Evolutionary conservation across 768 basidiomycete genomes (phyloP).

Genomic region (Rhodotorula taiwanensis): DNA sequence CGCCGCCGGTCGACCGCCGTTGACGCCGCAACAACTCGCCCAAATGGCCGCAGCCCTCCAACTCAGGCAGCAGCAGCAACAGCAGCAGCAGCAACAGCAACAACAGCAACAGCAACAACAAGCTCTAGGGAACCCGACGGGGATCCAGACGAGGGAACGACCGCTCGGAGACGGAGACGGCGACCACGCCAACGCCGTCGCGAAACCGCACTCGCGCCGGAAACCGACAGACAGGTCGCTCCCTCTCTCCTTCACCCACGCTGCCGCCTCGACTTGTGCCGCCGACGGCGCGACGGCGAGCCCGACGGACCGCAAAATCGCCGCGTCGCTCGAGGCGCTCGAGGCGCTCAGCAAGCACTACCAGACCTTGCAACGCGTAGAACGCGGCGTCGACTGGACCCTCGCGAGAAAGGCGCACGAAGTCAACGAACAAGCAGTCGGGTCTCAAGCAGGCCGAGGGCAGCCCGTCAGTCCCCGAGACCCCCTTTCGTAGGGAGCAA

Average conservation of each 20-base stretch:
- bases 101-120: neutral
- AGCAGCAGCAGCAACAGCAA: neutral
- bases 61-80: neutral
- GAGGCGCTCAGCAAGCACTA: slow-evolving; percentile 12
- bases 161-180: slow-evolving; percentile 19
- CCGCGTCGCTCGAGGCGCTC: slow-evolving; percentile 16
- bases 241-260: slow-evolving; percentile 11
- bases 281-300: neutral
- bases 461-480: neutral
- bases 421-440: neutral
- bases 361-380: slow-evolving; percentile 14
- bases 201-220: slow-evolving; percentile 9
- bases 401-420: slow-evolving; percentile 21
- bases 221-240: slow-evolving; percentile 30
- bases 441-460: neutral
- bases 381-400: slow-evolving; percentile 35
- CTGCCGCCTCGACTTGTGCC: neutral
- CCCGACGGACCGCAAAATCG: slow-evolving; percentile 10
- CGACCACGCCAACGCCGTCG: slow-evolving; percentile 14
- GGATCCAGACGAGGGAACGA: neutral
- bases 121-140: too few species aligned
- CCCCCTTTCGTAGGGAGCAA: too few species aligned
- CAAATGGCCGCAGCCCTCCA: neutral
- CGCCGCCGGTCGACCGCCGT: too few species aligned
- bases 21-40: too few species aligned